Conservation (phyloP, 768 basidiomycete species). For the Phylloporus rhodoxanthus region DNA sequence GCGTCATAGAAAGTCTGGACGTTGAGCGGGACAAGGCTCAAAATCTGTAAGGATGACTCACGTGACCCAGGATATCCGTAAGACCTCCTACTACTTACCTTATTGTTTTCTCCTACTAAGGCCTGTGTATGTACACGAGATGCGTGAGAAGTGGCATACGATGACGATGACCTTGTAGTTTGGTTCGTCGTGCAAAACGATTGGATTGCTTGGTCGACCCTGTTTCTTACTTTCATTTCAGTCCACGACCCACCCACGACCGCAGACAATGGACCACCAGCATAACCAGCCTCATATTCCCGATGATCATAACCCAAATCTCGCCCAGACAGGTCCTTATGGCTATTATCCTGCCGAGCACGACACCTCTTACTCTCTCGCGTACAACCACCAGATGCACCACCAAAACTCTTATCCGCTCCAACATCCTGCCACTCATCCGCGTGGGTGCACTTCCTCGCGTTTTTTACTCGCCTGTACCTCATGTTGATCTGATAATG, state of each 20-base stretch:
- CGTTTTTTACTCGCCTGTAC: slow-evolving; percentile 37
- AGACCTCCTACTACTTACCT: too few species aligned
- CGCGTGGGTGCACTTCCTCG: slow-evolving; percentile 63
- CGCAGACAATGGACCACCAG: slow-evolving; percentile 33
- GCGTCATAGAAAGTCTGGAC: neutral
- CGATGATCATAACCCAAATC: slow-evolving; percentile 42
- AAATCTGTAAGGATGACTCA: slow-evolving; percentile 1
- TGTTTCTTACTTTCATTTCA: slow-evolving; percentile 20
- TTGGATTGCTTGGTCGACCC: too few species aligned
- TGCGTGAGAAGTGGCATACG: neutral
- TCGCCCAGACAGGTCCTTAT: slow-evolving; percentile 39
- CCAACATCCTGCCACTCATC: slow-evolving; percentile 52
- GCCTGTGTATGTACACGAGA: neutral
- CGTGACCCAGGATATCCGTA: too few species aligned
- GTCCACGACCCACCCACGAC: slow-evolving; percentile 32
- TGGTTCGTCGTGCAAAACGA: too few species aligned
- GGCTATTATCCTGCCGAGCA: slow-evolving; percentile 51
- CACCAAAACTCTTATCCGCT: slow-evolving; percentile 48
- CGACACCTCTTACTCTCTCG: slow-evolving; percentile 48
- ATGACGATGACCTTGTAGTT: too few species aligned
- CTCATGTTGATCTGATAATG: slow-evolving; percentile 67
- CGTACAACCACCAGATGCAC: slow-evolving; percentile 45
- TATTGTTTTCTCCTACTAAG: too few species aligned
- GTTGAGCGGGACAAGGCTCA: slow-evolving; percentile 3
- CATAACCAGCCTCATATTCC: slow-evolving; percentile 40